Conservation (phyloP, 257 asterid genomes). For the Ophiorrhiza pumila region DNA sequence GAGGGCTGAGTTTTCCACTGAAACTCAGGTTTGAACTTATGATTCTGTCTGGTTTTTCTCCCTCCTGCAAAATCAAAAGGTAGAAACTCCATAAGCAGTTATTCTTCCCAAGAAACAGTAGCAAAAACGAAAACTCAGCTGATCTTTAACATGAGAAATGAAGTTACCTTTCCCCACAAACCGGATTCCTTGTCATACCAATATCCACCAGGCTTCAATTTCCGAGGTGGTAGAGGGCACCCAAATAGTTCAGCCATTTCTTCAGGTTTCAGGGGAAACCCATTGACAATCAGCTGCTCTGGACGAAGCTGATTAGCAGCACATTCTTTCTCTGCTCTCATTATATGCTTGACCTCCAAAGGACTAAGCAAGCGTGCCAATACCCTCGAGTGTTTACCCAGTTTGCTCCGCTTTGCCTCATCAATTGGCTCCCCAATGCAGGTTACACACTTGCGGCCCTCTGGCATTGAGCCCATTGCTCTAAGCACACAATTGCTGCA, state of each 20-base stretch:
- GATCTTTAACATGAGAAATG: conserved; percentile 13
- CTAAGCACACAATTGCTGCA: conserved; percentile 91
- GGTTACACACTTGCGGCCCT: conserved; percentile 88
- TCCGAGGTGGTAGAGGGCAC: conserved; percentile 72
- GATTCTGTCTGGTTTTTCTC: conserved; percentile 84
- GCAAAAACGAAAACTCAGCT: conserved; percentile 8
- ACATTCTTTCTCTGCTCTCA: conserved; percentile 87
- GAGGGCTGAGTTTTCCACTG: conserved; percentile 78
- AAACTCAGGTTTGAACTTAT: conserved; percentile 81
- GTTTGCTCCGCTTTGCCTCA: conserved; percentile 58
- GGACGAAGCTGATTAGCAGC: conserved; percentile 91
- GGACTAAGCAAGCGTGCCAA: conserved; percentile 76
- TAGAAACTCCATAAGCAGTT: conserved; percentile 29
- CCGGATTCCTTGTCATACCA: conserved; percentile 99
- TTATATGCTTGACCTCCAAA: conserved; percentile 84
- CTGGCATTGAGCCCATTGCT: conserved; percentile 99
- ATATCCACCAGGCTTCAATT: conserved; percentile 83
- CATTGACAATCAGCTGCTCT: conserved; percentile 82
- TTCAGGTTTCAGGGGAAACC: conserved; percentile 70
- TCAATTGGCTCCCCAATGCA: conserved; percentile 88
- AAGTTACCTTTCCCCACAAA: conserved; percentile 83
- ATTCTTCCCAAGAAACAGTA: conserved; percentile 11
- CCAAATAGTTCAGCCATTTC: conserved; percentile 85
- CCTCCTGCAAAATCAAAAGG: conserved; percentile 59
- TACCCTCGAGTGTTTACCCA: conserved; percentile 76